A percentile compares a stretch with the other conserved stretches of the same genome.
Evolutionary conservation across 306 rosid genomes (phyloP).

Genomic region (Astragalus glycyphyllos): DNA sequence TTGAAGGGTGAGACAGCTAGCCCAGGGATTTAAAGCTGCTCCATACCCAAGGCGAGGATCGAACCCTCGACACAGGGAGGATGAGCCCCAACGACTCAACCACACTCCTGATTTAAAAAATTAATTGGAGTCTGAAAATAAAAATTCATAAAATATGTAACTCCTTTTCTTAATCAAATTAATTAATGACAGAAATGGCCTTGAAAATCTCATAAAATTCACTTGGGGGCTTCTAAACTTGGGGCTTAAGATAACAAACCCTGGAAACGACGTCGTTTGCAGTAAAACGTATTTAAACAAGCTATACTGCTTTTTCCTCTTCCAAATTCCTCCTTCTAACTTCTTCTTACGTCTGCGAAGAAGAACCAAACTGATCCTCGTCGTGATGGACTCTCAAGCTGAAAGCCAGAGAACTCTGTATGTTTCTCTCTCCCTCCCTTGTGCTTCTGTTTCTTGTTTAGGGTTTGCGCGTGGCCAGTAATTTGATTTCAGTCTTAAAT

Average conservation of each 20-base stretch:
- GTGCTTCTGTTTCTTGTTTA: background rate
- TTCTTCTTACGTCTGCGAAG: background rate
- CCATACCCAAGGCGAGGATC: too few relatives aligned
- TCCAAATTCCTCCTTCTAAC: background rate
- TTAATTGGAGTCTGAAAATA: too few relatives aligned
- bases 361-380: background rate
- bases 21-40: too few relatives aligned
- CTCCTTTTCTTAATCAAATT: too few relatives aligned
- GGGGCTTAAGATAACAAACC: background rate
- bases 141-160: too few relatives aligned
- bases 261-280: background rate
- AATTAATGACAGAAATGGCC: too few relatives aligned
- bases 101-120: too few relatives aligned
- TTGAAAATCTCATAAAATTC: too few relatives aligned
- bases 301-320: background rate
- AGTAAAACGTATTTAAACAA: background rate
- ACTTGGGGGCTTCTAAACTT: too few relatives aligned
- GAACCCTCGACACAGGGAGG: too few relatives aligned
- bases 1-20: too few relatives aligned
- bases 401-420: slow-evolving; percentile 74
- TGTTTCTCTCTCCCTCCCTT: background rate
- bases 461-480: background rate
- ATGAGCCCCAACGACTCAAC: too few relatives aligned
- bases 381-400: slow-evolving; percentile 45
- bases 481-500: slow-evolving; percentile 7